Percentiles rank a stretch among this genome's conserved stretches.
These are phyloP conservation scores for Solanum clarkiae DNA, from an alignment of 257 asterid genomes.

Conservation along the genomic window DNA sequence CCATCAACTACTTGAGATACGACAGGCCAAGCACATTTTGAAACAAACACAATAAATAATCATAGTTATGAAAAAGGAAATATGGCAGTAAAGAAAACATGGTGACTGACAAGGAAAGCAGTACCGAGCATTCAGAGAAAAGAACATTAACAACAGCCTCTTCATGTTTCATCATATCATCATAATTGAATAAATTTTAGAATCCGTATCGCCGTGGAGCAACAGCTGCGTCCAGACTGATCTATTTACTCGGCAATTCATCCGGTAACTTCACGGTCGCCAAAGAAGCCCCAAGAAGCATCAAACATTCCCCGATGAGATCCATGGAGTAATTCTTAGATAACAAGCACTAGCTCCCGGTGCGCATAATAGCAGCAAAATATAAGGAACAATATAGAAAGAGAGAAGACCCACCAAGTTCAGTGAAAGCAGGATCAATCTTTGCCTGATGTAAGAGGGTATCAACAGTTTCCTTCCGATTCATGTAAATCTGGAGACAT, in stretches of 20 bases:
- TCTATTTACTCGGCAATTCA: too few relatives aligned
- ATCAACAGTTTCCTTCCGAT: slow-evolving; percentile 63
- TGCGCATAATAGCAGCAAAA: neutral
- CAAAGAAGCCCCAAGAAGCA: too few relatives aligned
- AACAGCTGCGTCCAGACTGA: too few relatives aligned
- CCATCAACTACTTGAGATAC: neutral
- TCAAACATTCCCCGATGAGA: too few relatives aligned
- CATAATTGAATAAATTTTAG: neutral
- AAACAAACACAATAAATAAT: neutral
- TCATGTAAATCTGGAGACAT: slow-evolving; percentile 98
- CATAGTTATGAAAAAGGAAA: too few relatives aligned
- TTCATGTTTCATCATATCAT: neutral
- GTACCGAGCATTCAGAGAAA: neutral
- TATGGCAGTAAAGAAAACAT: too few relatives aligned
- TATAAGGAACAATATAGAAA: neutral
- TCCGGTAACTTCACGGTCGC: too few relatives aligned
- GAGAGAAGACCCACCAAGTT: slow-evolving; percentile 43
- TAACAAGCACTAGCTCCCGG: too few relatives aligned
- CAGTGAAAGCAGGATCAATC: slow-evolving; percentile 91
- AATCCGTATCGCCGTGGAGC: too few relatives aligned
- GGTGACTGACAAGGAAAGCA: neutral
- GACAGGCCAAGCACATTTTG: neutral
- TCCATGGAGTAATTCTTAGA: too few relatives aligned
- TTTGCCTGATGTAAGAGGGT: slow-evolving; percentile 72
- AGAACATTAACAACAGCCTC: neutral